Base-by-base conservation (phyloP, 1,139 yeast genomes). In the Meyerozyma guilliermondii region DNA sequence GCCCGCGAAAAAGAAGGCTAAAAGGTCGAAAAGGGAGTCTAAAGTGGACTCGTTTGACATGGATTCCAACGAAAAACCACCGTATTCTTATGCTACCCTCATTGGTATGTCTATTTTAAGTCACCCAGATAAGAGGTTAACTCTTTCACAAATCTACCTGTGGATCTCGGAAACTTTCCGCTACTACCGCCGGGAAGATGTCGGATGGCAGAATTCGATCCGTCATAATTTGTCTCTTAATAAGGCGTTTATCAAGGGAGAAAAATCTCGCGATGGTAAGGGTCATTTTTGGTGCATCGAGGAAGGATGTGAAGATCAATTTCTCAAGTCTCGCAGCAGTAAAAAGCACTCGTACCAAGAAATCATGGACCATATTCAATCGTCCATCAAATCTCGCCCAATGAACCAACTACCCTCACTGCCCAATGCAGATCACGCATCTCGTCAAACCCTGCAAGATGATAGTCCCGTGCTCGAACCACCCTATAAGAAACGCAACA, bases 271-370 rank as follows among this genome's bases (percentile, higher is more conserved):
- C 53, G 95, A 87, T 62, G 98, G 98, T 6, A 92, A 92, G 66
- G 98, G 98, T 28, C 96, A 91, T 65, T 92, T 85, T 63, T 94
- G 98, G 98, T 81, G 87, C 53, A 87, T 92, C 43, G 89, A 84
- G 48, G 71, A 79, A 18, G 96, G 95, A 4, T 80, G 75, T 56
- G 97, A 91, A 62, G 80, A 80, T 50, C 88, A 84, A 60, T 92
- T 92, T 56, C 73, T 87, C 55, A 86, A 82, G 57, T 80, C 78
- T 6, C 76, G 81, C 54, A 63, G 70, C 42, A 70, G 67, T 35
- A 76, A 72, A 53, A 74, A 71, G 52, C 60, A 66, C 46, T 67
- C 71, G 41, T 69, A 67, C 52, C 73, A 70, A 43, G 76, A 70
- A 51, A 70, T 71, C 4, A 69, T 70, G 73, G 76, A 68, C 49